Percentiles rank a stretch among this genome's conserved stretches.
Evolutionary conservation across 2,329 filamentous ascomycete genomes (phyloP).

Genomic region (Neopestalotiopsis sp.): DNA sequence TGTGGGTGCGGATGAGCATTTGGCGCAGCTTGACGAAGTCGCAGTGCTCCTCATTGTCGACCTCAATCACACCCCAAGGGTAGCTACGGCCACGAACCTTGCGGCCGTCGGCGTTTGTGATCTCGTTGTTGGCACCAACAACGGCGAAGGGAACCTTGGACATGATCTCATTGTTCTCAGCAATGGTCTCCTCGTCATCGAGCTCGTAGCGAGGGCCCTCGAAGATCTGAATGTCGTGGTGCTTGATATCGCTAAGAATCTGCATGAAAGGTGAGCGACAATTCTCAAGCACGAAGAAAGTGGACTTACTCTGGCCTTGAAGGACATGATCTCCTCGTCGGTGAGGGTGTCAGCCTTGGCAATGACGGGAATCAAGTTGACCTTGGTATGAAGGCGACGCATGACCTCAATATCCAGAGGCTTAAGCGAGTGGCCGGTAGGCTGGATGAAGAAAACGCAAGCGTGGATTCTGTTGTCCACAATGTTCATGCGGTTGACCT

Average conservation of each 20-base stretch:
- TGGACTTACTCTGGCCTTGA: conserved; percentile 90
- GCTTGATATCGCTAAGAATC: conserved; percentile 96
- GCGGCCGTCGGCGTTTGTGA: conserved; percentile 88
- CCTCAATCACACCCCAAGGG: conserved; percentile 98
- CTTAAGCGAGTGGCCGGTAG: conserved; percentile 97
- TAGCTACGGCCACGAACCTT: conserved; percentile 96
- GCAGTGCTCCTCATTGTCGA: conserved; percentile 99
- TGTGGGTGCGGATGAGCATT: conserved; percentile 99
- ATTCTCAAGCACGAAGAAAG: no score
- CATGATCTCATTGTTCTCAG: conserved; percentile 99
- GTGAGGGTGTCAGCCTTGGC: conserved; percentile 98
- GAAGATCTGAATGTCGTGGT: conserved; percentile 98
- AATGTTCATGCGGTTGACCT: conserved; percentile 99
- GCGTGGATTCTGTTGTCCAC: conserved; percentile 99
- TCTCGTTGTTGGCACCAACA: conserved; percentile 95
- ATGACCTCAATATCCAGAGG: conserved; percentile 99
- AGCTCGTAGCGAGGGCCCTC: conserved; percentile 98
- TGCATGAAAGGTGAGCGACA: conserved; percentile 44
- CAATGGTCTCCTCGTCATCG: conserved; percentile 98
- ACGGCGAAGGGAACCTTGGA: conserved; percentile 99
- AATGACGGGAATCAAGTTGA: conserved; percentile 99
- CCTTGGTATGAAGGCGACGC: conserved; percentile 99
- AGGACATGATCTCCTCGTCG: conserved; percentile 90
- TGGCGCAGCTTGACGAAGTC: conserved; percentile 99
- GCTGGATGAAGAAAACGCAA: conserved; percentile 99